Conservation (phyloP, 805 yeast species). For the Zygoascus biomembranicola region DNA sequence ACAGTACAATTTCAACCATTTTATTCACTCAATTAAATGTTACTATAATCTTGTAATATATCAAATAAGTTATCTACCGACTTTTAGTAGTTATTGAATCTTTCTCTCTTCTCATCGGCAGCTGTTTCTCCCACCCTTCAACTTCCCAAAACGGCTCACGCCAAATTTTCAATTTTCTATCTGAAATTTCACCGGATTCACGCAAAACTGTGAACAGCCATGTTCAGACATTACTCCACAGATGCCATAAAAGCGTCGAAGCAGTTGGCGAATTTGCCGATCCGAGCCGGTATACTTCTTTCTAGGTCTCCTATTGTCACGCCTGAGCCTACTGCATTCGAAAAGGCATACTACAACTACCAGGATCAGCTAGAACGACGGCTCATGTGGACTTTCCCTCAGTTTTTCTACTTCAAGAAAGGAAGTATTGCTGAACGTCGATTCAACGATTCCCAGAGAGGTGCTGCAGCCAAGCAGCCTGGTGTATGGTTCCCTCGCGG, state of each 20-base stretch:
- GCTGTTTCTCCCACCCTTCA: no score
- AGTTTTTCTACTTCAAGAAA: slow-evolving; percentile 79
- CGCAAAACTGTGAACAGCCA: neutral
- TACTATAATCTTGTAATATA: no score
- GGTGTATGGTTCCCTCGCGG: slow-evolving; percentile 78
- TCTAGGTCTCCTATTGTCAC: slow-evolving; percentile 82
- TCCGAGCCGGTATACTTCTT: slow-evolving; percentile 43
- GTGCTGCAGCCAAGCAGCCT: slow-evolving; percentile 64
- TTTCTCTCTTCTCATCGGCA: no score
- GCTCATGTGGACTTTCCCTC: slow-evolving; percentile 96
- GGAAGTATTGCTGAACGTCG: slow-evolving; percentile 85
- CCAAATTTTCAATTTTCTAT: neutral
- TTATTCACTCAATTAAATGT: no score
- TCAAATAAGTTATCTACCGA: no score
- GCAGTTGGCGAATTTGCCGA: slow-evolving; percentile 2
- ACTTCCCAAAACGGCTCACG: no score
- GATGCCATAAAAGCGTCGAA: slow-evolving; percentile 2
- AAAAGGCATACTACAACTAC: slow-evolving; percentile 66
- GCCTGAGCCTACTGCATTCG: slow-evolving; percentile 65
- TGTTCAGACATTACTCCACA: slow-evolving; percentile 1
- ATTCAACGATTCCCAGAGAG: slow-evolving; percentile 64
- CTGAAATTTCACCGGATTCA: neutral
- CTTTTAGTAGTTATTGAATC: no score
- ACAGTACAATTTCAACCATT: no score
- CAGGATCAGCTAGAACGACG: slow-evolving; percentile 82